Base-by-base conservation (phyloP, 768 basidiomycete species). In the Amanita brunnescens region DNA sequence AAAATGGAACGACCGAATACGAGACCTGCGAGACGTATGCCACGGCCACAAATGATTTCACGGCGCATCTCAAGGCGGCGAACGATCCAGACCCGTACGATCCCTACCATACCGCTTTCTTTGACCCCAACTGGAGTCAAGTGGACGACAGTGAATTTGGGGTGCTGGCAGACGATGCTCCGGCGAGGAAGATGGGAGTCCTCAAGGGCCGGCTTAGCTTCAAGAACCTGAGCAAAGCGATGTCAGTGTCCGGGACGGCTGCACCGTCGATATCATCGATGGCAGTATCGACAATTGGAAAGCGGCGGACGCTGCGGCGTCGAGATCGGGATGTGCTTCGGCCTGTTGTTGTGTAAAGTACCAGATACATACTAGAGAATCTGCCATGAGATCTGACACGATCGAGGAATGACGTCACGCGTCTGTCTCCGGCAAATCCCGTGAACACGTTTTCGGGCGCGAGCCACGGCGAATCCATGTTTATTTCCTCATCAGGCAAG, bases 381-480 rank as follows among this genome's bases (percentile, higher is more conserved):
- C n/a, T n/a, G n/a, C n/a, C n/a, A n/a, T n/a, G n/a, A n/a, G 24
- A 44, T n/a, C 42, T 35, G 29, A 23, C 23, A 45, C 16, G 8
- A 45, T 16, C 18, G 26, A 29, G 7, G 9, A 8, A 38, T 48
- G 47, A 39, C 47, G 35, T 48, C 47, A 48, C 47, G 47, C 35
- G 35, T 21, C n/a, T 20, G 33, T 12, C 9, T 14, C n/a, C 49
- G 49, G 49, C 26, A 40, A 8, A 8, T 21, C 14, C 49, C 49
- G 37, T 20, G 39, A 49, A 49, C 49, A 40, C 49, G 49, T 49
- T 49, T 49, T 41, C 14, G 23, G n/a, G 45, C 29, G 45, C 30
- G 5, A 29, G 26, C 26, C 26, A 29, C 20, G 41, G 6, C 7
- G 41, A 42, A 46, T 29, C 44, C 32, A 30, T 16, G 44, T 46